Conservation (phyloP, 305 asterid genomes). For the Nicotiana rustica region DNA sequence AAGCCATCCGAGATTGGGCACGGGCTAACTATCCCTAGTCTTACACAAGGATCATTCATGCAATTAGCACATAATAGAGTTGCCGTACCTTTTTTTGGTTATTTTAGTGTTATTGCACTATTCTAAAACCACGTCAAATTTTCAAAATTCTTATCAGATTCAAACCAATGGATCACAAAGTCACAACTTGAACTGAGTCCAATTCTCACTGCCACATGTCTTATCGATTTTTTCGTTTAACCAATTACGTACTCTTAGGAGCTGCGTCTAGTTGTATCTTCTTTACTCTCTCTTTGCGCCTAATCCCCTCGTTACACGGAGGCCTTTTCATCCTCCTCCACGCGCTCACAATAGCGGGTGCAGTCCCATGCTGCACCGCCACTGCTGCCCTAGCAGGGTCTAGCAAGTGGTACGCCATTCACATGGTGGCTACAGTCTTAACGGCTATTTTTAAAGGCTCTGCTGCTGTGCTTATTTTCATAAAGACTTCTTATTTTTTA, state of each 20-base stretch:
- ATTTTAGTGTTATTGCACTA: too few relatives aligned
- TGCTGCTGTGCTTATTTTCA: slow-evolving; percentile 50
- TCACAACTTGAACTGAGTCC: slow-evolving; percentile 25
- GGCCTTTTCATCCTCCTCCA: slow-evolving; percentile 37
- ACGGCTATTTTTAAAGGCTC: slow-evolving; percentile 60
- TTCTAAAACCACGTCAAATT: too few relatives aligned
- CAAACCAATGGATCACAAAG: slow-evolving; percentile 39
- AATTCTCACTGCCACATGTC: slow-evolving; percentile 39
- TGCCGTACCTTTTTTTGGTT: too few relatives aligned
- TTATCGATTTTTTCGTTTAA: slow-evolving; percentile 42
- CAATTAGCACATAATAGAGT: too few relatives aligned
- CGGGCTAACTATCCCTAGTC: too few relatives aligned
- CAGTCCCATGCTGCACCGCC: slow-evolving; percentile 27
- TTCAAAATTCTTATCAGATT: neutral
- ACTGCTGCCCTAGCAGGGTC: slow-evolving; percentile 28
- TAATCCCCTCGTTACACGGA: slow-evolving; percentile 33
- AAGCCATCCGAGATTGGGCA: too few relatives aligned
- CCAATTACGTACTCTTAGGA: slow-evolving; percentile 47
- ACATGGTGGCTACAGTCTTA: slow-evolving; percentile 52
- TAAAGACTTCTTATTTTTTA: slow-evolving; percentile 42
- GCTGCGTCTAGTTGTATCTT: slow-evolving; percentile 39
- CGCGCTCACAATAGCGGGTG: slow-evolving; percentile 31
- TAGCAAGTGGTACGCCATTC: slow-evolving; percentile 46
- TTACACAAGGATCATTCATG: too few relatives aligned
- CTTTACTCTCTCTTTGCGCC: too few relatives aligned